These are phyloP conservation scores for Phytophthora tentaculata DNA, from an alignment of 352 stramenopile genomes.

Conservation along the genomic window DNA sequence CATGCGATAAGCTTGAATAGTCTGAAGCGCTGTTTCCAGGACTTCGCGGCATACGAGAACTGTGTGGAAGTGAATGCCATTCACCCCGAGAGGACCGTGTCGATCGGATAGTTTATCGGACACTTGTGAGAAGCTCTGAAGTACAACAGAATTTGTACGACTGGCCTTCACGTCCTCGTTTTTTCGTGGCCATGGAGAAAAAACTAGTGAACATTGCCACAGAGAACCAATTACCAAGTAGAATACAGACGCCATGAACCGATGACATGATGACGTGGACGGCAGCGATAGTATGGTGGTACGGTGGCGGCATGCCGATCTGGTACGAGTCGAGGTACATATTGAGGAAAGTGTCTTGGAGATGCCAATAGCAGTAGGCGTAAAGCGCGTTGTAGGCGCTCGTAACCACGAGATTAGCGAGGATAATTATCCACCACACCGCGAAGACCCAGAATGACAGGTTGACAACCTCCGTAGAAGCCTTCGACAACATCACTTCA, in stretches of 20 bases:
- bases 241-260: conserved; percentile 30
- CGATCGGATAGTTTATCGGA: conserved; percentile 14
- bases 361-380: conserved; percentile 33
- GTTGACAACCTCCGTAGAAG: conserved; percentile 13
- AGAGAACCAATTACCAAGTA: conserved; percentile 27
- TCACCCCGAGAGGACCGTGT: conserved; percentile 27
- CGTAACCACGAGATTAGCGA: conserved; percentile 20
- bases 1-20: conserved; percentile 37
- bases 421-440: conserved; percentile 29
- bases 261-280: conserved; percentile 31
- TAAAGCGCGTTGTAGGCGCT: conserved; percentile 30
- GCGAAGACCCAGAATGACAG: conserved; percentile 25
- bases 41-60: conserved; percentile 28
- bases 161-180: background rate
- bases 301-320: conserved; percentile 27
- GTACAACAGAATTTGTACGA: conserved; percentile 1
- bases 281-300: conserved; percentile 25
- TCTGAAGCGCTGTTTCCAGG: conserved; percentile 33
- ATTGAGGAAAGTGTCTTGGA: conserved; percentile 24
- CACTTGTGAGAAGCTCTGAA: conserved; percentile 2
- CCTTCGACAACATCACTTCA: background rate
- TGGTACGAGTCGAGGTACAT: conserved; percentile 37
- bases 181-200: conserved; percentile 25
- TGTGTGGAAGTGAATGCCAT: conserved; percentile 32
- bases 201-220: conserved; percentile 9